Evolutionary conservation across 1,284 basidiomycete genomes (phyloP).

Genomic region (Sanguinoderma infundibulare): DNA sequence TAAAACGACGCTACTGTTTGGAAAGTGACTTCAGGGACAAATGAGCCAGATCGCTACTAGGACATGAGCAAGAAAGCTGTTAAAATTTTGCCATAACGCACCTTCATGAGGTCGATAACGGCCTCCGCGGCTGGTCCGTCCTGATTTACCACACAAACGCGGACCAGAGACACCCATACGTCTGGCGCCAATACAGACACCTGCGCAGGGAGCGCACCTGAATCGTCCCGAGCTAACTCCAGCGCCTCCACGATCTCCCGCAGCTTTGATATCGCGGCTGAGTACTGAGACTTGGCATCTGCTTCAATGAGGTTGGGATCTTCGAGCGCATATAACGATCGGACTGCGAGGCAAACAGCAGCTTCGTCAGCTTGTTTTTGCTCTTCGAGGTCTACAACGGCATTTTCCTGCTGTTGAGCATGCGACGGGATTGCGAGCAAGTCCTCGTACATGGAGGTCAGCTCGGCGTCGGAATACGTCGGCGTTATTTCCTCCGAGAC

Average conservation of each 20-base stretch:
- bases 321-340: slow-evolving; percentile 19
- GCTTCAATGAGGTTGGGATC: slow-evolving; percentile 5
- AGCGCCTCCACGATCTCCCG: slow-evolving; percentile 21
- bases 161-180: slow-evolving; percentile 58
- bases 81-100: slow-evolving; percentile 32
- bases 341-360: slow-evolving; percentile 4
- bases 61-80: neutral
- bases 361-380: slow-evolving; percentile 8
- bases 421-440: slow-evolving; percentile 47
- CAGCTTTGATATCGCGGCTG: slow-evolving; percentile 20
- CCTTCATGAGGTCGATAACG: slow-evolving; percentile 54
- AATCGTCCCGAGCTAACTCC: neutral
- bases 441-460: slow-evolving; percentile 56
- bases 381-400: slow-evolving; percentile 5
- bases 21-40: slow-evolving; percentile 44
- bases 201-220: neutral
- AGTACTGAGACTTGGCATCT: slow-evolving; percentile 12
- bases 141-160: slow-evolving; percentile 37
- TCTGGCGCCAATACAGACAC: slow-evolving; percentile 43
- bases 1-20: slow-evolving; percentile 54
- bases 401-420: slow-evolving; percentile 7
- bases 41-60: slow-evolving; percentile 43
- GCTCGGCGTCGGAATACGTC: slow-evolving; percentile 53
- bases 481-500: slow-evolving; percentile 13
- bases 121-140: slow-evolving; percentile 41